Evolutionary conservation across 2,329 filamentous ascomycete species (phyloP), one percentile per base, ranked within the genome.

Genomic region (Fusarium verrucosum): DNA sequence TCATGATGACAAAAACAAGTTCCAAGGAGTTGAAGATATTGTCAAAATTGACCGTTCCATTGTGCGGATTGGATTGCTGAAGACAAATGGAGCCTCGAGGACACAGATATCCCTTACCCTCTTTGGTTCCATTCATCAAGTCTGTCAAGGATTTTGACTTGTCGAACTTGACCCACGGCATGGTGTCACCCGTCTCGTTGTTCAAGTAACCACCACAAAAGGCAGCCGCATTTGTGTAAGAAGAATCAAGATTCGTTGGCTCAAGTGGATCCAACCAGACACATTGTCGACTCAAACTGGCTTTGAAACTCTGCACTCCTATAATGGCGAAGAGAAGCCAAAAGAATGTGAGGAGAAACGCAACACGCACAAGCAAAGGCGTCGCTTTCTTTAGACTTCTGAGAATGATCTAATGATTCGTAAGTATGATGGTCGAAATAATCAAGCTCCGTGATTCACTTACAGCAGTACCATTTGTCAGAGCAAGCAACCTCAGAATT

Each of bases 301-400:
- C 89, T 77, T 94, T 94, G 81, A 99, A 99, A 77, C 92, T 97
- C 75, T 99, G 96, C 20, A 99, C 91, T 7, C 95, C 96, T 57
- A 99, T 89, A 62, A 99, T 97, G 33, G 93, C 95, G 79, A 99
- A 99, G 11, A 98, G 80, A 37, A 99, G 85, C 95, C 95, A 99
- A 78, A 99, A 99, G 79, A 99, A 99, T 14, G 91, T 86, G 67
- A 99, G 93, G 20, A 99, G 82, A 74, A 99, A 97, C 2, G 92
- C 94, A 28, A 99, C 94, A 62, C 97, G 92, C 23, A 97, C 87
- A 22, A 99, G 86, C 32, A 97, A 82, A 3, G 96, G 95, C 0
- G 94, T 92, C 3, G 95, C 94, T 74, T 97, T 96, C 75, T 99
- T 99, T 60, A 99, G 78, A 84, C 94, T 98, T 75, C 92, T 87